Evolutionary conservation across 305 asterid species (phyloP).

Genomic region (Fraxinus ornus): DNA sequence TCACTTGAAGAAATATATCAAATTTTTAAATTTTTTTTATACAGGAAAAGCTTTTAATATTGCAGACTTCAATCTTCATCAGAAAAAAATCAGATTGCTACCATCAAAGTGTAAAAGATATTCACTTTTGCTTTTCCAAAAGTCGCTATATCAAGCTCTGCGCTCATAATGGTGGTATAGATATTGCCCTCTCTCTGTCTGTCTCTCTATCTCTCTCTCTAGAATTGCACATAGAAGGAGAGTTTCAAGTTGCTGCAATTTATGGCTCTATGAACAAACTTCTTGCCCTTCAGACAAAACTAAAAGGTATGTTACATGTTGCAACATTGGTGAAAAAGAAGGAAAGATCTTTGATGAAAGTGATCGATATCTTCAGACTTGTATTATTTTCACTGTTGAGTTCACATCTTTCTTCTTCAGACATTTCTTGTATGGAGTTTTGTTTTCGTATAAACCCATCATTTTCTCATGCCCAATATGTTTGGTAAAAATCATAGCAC

Average conservation of each 20-base stretch:
- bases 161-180: background rate
- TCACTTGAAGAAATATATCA: background rate
- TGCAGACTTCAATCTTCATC: slow-evolving; percentile 15
- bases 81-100: slow-evolving; percentile 20
- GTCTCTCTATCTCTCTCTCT: background rate
- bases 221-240: background rate
- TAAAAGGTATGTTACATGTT: background rate
- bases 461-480: slow-evolving; percentile 3
- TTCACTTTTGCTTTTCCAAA: slow-evolving; percentile 39
- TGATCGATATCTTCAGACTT: too few relatives aligned
- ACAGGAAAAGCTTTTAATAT: background rate
- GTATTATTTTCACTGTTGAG: background rate
- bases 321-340: too few relatives aligned
- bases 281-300: slow-evolving; percentile 1
- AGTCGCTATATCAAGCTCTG: slow-evolving; percentile 29
- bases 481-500: slow-evolving; percentile 15
- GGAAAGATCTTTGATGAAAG: too few relatives aligned
- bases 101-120: slow-evolving; percentile 33
- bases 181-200: background rate
- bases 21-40: background rate
- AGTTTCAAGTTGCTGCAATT: background rate
- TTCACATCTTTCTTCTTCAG: too few relatives aligned
- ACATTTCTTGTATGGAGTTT: background rate
- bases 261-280: slow-evolving; percentile 14
- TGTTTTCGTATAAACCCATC: background rate